Conservation (phyloP, 495 filamentous ascomycete species). For the Wilcoxina mikolae region DNA sequence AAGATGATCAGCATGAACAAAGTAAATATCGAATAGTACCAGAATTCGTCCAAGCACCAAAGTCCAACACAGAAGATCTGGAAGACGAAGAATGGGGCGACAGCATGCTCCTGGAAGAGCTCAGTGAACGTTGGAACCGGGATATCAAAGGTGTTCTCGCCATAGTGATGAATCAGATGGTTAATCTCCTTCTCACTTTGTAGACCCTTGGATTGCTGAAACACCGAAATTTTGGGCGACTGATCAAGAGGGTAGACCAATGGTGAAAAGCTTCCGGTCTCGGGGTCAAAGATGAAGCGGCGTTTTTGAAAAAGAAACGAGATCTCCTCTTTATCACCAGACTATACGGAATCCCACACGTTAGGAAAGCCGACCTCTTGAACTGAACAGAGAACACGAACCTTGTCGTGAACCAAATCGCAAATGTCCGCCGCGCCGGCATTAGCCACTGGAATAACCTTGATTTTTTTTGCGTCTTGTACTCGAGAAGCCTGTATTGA, state of each 20-base stretch:
- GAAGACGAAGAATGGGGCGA: constrained; percentile 98
- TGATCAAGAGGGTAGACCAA: constrained; percentile 72
- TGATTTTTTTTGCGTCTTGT: constrained; percentile 70
- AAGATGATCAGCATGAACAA: constrained; percentile 96
- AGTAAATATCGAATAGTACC: constrained; percentile 99
- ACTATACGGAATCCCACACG: constrained; percentile 30
- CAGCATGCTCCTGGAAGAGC: constrained; percentile 94
- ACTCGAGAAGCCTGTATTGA: constrained; percentile 43
- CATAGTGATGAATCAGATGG: constrained; percentile 77
- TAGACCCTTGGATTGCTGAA: constrained; percentile 67
- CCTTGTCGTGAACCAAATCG: constrained; percentile 55
- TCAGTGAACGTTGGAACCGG: constrained; percentile 90
- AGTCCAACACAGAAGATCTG: constrained; percentile 97
- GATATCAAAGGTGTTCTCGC: constrained; percentile 93
- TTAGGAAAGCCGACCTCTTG: constrained; percentile 10
- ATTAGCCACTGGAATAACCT: constrained; percentile 80
- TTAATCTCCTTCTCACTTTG: constrained; percentile 54
- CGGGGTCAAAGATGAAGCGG: constrained; percentile 71
- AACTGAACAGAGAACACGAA: constrained; percentile 26
- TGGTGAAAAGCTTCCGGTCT: constrained; percentile 56
- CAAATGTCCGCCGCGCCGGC: constrained; percentile 85
- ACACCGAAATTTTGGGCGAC: constrained; percentile 55
- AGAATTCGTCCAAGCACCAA: constrained; percentile 99
- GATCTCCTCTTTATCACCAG: constrained; percentile 52
- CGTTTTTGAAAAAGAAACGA: constrained; percentile 98